These are phyloP conservation scores for Fraxinus sp. DNA, from an alignment of 305 asterid species.

Conservation along the genomic window DNA sequence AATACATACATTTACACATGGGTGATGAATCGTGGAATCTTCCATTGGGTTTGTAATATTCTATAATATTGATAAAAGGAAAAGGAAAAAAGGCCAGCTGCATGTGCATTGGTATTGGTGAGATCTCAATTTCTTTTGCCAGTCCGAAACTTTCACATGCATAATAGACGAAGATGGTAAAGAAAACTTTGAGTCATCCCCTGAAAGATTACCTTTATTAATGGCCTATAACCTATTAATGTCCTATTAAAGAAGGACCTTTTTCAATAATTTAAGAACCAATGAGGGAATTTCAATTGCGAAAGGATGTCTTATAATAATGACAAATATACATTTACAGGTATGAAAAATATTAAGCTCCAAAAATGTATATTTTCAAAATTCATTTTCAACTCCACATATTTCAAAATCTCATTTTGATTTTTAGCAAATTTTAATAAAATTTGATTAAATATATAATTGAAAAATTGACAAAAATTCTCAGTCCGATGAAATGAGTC, in stretches of 20 bases:
- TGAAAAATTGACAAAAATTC: not conserved
- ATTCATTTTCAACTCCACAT: too few relatives aligned
- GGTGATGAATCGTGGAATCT: constrained; percentile 28
- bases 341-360: too few relatives aligned
- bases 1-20: not conserved
- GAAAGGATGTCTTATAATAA: not conserved
- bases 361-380: too few relatives aligned
- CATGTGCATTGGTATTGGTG: constrained; percentile 35
- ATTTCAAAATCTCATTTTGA: too few relatives aligned
- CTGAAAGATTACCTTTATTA: not conserved
- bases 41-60: not conserved
- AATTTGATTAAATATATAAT: not conserved
- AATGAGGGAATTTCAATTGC: not conserved
- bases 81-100: constrained; percentile 18
- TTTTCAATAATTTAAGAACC: not conserved
- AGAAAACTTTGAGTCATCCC: not conserved
- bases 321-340: too few relatives aligned
- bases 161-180: not conserved
- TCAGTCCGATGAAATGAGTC: not conserved
- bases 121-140: constrained; percentile 25
- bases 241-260: not conserved
- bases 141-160: constrained; percentile 31
- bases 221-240: not conserved
- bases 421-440: not conserved
- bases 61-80: not conserved